Evolutionary conservation across 257 asterid genomes (phyloP), one percentile per base, ranked within the genome.

Genomic region (Nicotiana attenuata): DNA sequence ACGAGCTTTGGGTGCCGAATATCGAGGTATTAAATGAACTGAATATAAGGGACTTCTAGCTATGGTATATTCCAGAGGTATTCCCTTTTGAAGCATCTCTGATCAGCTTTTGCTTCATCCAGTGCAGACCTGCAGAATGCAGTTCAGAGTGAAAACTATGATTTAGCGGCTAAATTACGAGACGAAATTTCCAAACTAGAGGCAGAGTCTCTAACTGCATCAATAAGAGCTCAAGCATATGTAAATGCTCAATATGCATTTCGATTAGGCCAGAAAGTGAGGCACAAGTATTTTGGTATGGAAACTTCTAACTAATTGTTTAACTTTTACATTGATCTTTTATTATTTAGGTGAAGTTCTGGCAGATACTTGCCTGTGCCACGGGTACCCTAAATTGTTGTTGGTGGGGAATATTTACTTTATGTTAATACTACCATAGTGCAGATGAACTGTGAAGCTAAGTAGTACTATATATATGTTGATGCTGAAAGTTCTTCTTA

Each of bases 181-280:
- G 99, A 96, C 83, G 86, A 87, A 85, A 93, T 96, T 78, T 92
- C 97, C 86, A 93, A 93, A 89, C 90, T 94, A 38, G 98, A 96
- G 89, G 92, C 97, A n/a, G 92, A 93, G 84, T 94, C 98, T 81
- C 86, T 96, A 86, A 86, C 94, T 87, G 93, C 95, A 83, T 87
- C 98, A 7, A 87, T 91, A 33, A 92, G 88, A 86, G 97, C 97
- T 84, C 98, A 89, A 85, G 97, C 97, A 53, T 92, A 88, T 87
- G 92, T 91, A 86, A 92, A 85, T 89, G 95, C 93, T 33, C 90
- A 91, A 67, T 94, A 92, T 82, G 88, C 89, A 85, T 93, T 92
- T 71, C 98, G 97, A 56, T 87, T 96, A 90, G 99, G 99, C 85
- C 99, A 96, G 89, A 96, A 90, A 93, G 90, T 94, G 87, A 91